Evolutionary conservation across 2,329 filamentous ascomycete genomes (phyloP).

Genomic region (Blumeriella jaapii): DNA sequence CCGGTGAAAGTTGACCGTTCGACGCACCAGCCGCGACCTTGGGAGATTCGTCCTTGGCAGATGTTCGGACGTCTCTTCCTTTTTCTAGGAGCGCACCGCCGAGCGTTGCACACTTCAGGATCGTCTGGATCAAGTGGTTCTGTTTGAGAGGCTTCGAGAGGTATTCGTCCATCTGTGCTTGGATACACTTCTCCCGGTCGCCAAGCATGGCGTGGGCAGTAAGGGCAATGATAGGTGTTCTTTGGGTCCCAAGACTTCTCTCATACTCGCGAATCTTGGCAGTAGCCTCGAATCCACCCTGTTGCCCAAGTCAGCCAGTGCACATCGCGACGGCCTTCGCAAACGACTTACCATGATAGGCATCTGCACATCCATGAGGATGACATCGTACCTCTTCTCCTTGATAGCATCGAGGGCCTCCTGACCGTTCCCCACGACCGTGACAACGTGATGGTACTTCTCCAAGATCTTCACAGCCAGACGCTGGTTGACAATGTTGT

Average conservation of each 20-base stretch:
- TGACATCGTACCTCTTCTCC: constrained; percentile 86
- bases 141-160: constrained; percentile 93
- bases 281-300: constrained; percentile 95
- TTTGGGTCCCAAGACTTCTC: constrained; percentile 62
- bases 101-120: constrained; percentile 89
- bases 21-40: constrained; percentile 6
- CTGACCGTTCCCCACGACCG: constrained; percentile 87
- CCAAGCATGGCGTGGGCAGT: constrained; percentile 98
- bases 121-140: constrained; percentile 95
- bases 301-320: constrained; percentile 28
- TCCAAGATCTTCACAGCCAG: constrained; percentile 93
- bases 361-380: constrained; percentile 99
- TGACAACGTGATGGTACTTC: constrained; percentile 88
- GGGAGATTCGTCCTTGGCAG: constrained; percentile 23
- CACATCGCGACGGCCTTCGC: not conserved
- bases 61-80: constrained; percentile 45
- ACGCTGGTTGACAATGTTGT: constrained; percentile 95
- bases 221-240: constrained; percentile 91
- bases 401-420: constrained; percentile 91
- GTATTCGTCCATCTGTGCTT: constrained; percentile 99
- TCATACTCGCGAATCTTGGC: constrained; percentile 95
- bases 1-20: constrained; percentile 13
- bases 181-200: constrained; percentile 94
- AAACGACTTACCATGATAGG: constrained; percentile 75
- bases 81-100: constrained; percentile 74